These are phyloP conservation scores for Fusarium sp. DNA, from an alignment of 2,329 filamentous ascomycete species.

Conservation along the genomic window DNA sequence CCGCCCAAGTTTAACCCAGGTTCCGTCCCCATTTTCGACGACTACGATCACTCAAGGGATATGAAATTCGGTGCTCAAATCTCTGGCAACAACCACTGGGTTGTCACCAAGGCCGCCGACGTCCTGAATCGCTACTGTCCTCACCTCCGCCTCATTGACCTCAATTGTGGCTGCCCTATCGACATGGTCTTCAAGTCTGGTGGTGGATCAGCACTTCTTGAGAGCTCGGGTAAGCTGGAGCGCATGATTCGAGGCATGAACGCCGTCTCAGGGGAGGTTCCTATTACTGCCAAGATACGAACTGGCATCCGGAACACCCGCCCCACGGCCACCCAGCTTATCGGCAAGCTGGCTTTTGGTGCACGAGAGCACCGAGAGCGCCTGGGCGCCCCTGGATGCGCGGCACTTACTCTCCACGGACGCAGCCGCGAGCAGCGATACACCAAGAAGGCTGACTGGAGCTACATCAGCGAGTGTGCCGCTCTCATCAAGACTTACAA, in stretches of 20 bases:
- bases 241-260: slow-evolving; percentile 98
- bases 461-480: slow-evolving; percentile 90
- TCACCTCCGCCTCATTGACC: slow-evolving; percentile 86
- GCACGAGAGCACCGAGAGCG: slow-evolving; percentile 74
- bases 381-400: slow-evolving; percentile 81
- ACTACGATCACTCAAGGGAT: slow-evolving; percentile 84
- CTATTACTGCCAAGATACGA: slow-evolving; percentile 93
- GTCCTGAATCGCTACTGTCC: slow-evolving; percentile 79
- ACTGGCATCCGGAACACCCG: slow-evolving; percentile 85
- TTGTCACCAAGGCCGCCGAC: slow-evolving; percentile 88
- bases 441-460: slow-evolving; percentile 91
- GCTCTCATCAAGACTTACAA: slow-evolving; percentile 84
- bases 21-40: slow-evolving; percentile 65
- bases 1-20: slow-evolving; percentile 73
- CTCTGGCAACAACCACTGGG: slow-evolving; percentile 89
- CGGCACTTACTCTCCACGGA: slow-evolving; percentile 95
- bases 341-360: slow-evolving; percentile 85
- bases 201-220: slow-evolving; percentile 91
- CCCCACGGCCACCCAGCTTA: slow-evolving; percentile 81
- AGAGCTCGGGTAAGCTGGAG: slow-evolving; percentile 85
- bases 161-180: slow-evolving; percentile 98
- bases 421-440: slow-evolving; percentile 95
- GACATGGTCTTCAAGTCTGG: slow-evolving; percentile 91
- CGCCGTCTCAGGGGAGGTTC: slow-evolving; percentile 85
- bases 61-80: slow-evolving; percentile 93